Conservation (phyloP, 768 basidiomycete species). For the Calocybe cyanea region DNA sequence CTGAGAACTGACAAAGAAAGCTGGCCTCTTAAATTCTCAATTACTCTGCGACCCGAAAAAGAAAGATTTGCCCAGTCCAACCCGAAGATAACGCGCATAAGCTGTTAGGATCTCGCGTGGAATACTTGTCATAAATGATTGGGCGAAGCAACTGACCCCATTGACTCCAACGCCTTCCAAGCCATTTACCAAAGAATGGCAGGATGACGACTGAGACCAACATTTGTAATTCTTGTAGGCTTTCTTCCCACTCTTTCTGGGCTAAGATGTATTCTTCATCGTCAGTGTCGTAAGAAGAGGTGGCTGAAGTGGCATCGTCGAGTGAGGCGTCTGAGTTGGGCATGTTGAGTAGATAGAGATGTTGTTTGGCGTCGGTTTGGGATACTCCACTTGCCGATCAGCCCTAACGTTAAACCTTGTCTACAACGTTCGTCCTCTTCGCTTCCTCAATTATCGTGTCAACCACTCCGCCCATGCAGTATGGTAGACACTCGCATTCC, state of each 20-base stretch:
- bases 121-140: slow-evolving; percentile 1
- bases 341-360: slow-evolving; percentile 37
- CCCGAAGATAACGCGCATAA: slow-evolving; percentile 63
- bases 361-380: not conserved
- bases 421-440: not conserved
- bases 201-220: slow-evolving; percentile 76
- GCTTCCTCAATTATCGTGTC: slow-evolving; percentile 9
- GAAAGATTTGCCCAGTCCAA: slow-evolving; percentile 64
- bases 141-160: slow-evolving; percentile 57
- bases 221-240: slow-evolving; percentile 77
- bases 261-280: slow-evolving; percentile 68
- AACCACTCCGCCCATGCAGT: slow-evolving; percentile 37
- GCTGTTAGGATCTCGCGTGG: slow-evolving; percentile 35
- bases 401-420: not conserved
- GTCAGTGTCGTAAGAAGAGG: slow-evolving; percentile 51
- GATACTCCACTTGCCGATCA: slow-evolving; percentile 16
- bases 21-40: too few relatives aligned
- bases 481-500: slow-evolving; percentile 40
- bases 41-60: slow-evolving; percentile 39
- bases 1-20: too few relatives aligned
- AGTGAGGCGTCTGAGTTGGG: slow-evolving; percentile 58
- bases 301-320: slow-evolving; percentile 53
- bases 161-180: slow-evolving; percentile 82
- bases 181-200: slow-evolving; percentile 84
- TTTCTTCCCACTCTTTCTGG: slow-evolving; percentile 93